Evolutionary conservation across 2,329 filamentous ascomycete genomes (phyloP).

Genomic region (Rhinocladiella mackenziei): DNA sequence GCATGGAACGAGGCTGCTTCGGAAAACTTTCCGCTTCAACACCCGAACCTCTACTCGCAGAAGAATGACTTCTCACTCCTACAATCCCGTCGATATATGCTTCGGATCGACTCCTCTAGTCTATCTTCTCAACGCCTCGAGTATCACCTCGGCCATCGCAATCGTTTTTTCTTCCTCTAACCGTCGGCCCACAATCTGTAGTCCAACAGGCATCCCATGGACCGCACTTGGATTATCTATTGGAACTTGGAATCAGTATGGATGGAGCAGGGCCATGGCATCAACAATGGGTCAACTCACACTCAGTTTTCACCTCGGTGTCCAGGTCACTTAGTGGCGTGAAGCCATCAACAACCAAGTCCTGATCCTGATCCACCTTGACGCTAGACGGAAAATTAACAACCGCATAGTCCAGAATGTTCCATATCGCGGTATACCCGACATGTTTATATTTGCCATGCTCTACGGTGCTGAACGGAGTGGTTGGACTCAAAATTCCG

Average conservation of each 20-base stretch:
- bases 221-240: constrained; percentile 2
- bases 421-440: constrained; percentile 60
- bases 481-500: constrained; percentile 59
- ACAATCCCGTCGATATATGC: too few relatives aligned
- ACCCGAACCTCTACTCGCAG: too few relatives aligned
- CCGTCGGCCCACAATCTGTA: constrained; percentile 3
- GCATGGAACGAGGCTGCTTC: too few relatives aligned
- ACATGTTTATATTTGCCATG: constrained; percentile 58
- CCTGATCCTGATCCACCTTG: constrained; percentile 1
- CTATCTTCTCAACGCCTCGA: constrained; percentile 1
- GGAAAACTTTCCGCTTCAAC: too few relatives aligned
- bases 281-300: background rate
- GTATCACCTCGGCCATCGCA: background rate
- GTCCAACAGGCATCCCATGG: constrained; percentile 3
- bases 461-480: constrained; percentile 58
- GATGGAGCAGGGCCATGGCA: too few relatives aligned
- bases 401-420: constrained; percentile 54
- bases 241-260: background rate
- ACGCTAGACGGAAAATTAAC: constrained; percentile 4
- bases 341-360: background rate
- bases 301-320: constrained; percentile 1
- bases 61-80: too few relatives aligned
- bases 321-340: constrained; percentile 1
- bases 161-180: constrained; percentile 4
- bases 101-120: too few relatives aligned